phyloP scores from a whole-genome alignment of 768 basidiomycete genomes.

The Mycena albidolilacea region DNA sequence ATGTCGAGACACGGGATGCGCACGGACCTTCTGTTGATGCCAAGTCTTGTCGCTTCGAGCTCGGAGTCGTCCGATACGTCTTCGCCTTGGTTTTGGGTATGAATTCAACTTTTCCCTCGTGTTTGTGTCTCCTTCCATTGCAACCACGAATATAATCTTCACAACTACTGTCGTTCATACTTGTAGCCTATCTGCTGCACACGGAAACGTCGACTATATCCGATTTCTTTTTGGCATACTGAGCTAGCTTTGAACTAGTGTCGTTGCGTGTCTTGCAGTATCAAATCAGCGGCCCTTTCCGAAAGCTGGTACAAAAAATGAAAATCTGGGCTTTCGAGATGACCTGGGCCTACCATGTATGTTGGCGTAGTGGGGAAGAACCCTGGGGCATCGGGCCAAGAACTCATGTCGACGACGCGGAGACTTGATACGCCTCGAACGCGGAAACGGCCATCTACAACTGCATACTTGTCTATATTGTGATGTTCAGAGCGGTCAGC shows the following conservation, averaged over 20 bases:
- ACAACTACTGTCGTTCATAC: too few species aligned
- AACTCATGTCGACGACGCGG: constrained; percentile 27
- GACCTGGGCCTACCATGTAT: constrained; percentile 23
- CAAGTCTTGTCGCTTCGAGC: too few species aligned
- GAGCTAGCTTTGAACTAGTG: neutral
- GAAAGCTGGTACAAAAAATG: constrained; percentile 26
- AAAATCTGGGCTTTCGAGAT: constrained; percentile 1
- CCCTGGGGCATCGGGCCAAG: constrained; percentile 24
- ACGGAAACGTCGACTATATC: too few species aligned
- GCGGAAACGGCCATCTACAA: constrained; percentile 19
- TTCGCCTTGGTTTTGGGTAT: too few species aligned
- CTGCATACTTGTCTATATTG: constrained; percentile 13
- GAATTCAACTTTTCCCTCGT: too few species aligned
- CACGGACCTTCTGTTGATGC: too few species aligned
- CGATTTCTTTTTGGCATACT: too few species aligned
- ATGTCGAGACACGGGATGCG: too few species aligned
- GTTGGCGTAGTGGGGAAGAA: constrained; percentile 24
- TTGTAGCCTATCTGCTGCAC: too few species aligned
- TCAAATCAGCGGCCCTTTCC: constrained; percentile 21
- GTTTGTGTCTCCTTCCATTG: too few species aligned
- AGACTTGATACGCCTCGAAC: constrained; percentile 22
- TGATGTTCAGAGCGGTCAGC: constrained; percentile 1
- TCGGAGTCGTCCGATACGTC: too few species aligned
- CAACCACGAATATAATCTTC: too few species aligned
- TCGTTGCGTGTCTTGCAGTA: constrained; percentile 21